Evolutionary conservation across 2,329 filamentous ascomycete species (phyloP).

Genomic region (Aspergillus fischeri): DNA sequence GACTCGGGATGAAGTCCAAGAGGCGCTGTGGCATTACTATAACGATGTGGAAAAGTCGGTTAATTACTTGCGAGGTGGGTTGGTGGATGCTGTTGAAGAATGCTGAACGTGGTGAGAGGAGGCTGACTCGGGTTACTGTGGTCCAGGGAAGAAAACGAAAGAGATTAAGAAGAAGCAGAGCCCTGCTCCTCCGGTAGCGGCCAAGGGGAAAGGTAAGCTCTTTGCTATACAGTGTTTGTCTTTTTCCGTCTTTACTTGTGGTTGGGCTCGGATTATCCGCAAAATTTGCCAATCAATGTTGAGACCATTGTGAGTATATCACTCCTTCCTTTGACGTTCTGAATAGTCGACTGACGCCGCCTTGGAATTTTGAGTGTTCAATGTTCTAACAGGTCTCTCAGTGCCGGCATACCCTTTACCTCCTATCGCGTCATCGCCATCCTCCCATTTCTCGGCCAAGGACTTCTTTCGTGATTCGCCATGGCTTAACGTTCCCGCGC

Average conservation of each 20-base stretch:
- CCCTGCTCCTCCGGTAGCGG: conserved; percentile 15
- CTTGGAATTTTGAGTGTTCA: conserved; percentile 23
- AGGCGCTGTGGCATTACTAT: conserved; percentile 92
- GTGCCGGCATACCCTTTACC: conserved; percentile 28
- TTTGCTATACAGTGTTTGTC: conserved; percentile 3
- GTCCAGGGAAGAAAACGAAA: conserved; percentile 33
- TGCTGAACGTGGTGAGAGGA: neutral
- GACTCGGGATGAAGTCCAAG: conserved; percentile 73
- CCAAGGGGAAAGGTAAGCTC: conserved; percentile 28
- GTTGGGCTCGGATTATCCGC: conserved; percentile 25
- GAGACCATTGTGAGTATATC: conserved; percentile 11
- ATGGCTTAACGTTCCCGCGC: conserved; percentile 70
- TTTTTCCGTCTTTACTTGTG: conserved; percentile 1
- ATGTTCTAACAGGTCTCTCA: conserved; percentile 37
- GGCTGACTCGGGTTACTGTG: conserved; percentile 4
- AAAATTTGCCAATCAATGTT: neutral
- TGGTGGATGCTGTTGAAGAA: conserved; percentile 1
- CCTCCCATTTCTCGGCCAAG: conserved; percentile 42
- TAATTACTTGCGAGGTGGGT: conserved; percentile 67
- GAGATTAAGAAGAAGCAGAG: conserved; percentile 31
- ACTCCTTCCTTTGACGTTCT: conserved; percentile 11
- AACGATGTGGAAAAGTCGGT: conserved; percentile 87
- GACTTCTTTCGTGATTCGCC: conserved; percentile 79
- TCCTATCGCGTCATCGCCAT: conserved; percentile 16
- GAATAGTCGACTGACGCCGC: conserved; percentile 28